These are phyloP conservation scores for Phytophthora quininea DNA, from an alignment of 352 stramenopile genomes.

Conservation along the genomic window DNA sequence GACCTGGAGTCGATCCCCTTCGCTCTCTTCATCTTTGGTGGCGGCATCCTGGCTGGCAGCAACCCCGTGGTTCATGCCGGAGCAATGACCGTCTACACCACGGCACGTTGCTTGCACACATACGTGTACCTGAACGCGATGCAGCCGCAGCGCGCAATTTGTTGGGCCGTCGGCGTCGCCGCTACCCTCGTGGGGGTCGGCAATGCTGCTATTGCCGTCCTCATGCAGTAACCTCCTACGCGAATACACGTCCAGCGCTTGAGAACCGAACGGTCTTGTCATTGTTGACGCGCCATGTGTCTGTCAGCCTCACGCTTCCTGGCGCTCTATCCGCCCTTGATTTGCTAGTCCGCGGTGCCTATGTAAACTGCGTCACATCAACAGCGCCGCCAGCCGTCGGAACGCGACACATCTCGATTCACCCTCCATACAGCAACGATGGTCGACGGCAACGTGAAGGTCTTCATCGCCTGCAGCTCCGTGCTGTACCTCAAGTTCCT, in stretches of 20 bases:
- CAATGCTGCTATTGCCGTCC: conserved; percentile 37
- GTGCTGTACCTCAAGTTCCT: conserved; percentile 37
- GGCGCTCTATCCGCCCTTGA: conserved; percentile 6
- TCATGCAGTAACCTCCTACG: background rate
- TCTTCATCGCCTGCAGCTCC: conserved; percentile 38
- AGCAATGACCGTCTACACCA: conserved; percentile 50
- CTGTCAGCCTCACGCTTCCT: background rate
- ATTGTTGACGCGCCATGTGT: background rate
- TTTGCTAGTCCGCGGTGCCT: conserved; percentile 10
- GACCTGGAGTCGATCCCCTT: conserved; percentile 67
- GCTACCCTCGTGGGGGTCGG: conserved; percentile 38
- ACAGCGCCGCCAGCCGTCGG: background rate
- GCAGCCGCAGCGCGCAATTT: conserved; percentile 51
- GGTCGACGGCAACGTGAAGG: conserved; percentile 35
- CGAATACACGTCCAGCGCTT: too few species aligned
- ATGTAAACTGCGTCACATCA: conserved; percentile 16
- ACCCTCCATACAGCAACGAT: conserved; percentile 11
- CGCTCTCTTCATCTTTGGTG: conserved; percentile 53
- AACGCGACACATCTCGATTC: conserved; percentile 11
- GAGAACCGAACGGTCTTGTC: too few species aligned
- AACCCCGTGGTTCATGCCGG: conserved; percentile 39
- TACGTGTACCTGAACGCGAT: conserved; percentile 49
- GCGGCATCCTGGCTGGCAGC: conserved; percentile 41
- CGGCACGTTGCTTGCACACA: conserved; percentile 47
- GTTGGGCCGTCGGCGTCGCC: conserved; percentile 34